Base-by-base conservation (phyloP, 192 early-diverging fungal genomes). In the Diversispora epigaea region DNA sequence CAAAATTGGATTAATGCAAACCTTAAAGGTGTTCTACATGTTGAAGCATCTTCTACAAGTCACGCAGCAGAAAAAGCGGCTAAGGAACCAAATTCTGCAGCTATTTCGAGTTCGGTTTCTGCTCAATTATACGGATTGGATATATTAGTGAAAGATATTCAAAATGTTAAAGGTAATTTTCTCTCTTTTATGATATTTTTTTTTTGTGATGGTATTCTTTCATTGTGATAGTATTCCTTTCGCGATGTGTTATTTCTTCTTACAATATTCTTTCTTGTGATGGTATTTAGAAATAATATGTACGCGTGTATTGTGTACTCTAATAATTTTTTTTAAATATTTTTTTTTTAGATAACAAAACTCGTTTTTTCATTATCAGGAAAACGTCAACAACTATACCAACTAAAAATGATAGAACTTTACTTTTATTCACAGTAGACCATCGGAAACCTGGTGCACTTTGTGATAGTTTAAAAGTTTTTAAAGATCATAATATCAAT, bases 341-440 rank as follows among this genome's bases (percentile, higher is more conserved):
- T 52, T 77, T 32, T 14, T 3, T 14, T 46, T 50, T 80, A 89
- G 91, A 89, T 75, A 98, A 98, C 77, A 92, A 90, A 0, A 98
- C 96, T 0, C 89, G 96, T 55, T 98, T 98, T 89, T 90, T 98
- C 75, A 89, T 98, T 25, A 80, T 98, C 15, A 89, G 91, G 4
- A 86, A 86, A 76, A 84, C 86, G 17, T 89, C 86, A 44, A 32
- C 25, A 32, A 89, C 90, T 75, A 75, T 68, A 3, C 86, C 91
- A 10, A 91, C 94, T 0, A 84, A 77, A 41, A 82, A 89, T 69
- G 93, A 95, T 78, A 91, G 91, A 77, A 92, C 94, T 0, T 76
- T 95, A 40, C 67, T 98, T 15, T 89, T 85, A 71, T 96, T 98
- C 83, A 97, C 96, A 3, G 92, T 96, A 1, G 94, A 97, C 73